Evolutionary conservation across 371 early-diverging fungal genomes (phyloP).

Genomic region (Mortierella polycephala): DNA sequence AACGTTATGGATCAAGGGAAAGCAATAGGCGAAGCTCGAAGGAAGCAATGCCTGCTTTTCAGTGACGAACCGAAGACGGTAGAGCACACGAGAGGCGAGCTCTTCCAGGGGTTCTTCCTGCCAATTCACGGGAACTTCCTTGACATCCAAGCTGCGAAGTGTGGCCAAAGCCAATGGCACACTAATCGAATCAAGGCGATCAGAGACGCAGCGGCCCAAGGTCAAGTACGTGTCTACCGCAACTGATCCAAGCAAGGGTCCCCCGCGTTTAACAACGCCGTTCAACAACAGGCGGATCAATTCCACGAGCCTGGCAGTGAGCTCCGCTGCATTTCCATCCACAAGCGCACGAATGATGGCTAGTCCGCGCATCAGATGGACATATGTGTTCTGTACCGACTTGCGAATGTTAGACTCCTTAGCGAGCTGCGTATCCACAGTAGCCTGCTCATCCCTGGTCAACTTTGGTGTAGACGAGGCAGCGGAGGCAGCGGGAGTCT

Average conservation of each 20-base stretch:
- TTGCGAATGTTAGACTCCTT: conserved; percentile 82
- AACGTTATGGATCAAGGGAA: conserved; percentile 81
- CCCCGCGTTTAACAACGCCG: conserved; percentile 63
- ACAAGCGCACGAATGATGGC: conserved; percentile 73
- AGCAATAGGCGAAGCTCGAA: conserved; percentile 83
- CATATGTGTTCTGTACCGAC: conserved; percentile 66
- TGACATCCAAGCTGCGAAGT: conserved; percentile 72
- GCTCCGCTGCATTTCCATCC: conserved; percentile 64
- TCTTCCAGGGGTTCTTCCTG: conserved; percentile 69
- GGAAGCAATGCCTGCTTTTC: conserved; percentile 73
- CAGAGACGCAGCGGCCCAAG: conserved; percentile 63
- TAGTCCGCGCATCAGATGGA: conserved; percentile 69
- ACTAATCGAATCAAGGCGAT: conserved; percentile 61
- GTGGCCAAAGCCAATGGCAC: conserved; percentile 73
- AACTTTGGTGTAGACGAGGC: conserved; percentile 62
- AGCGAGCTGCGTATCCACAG: conserved; percentile 77
- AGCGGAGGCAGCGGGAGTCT: conserved; percentile 59
- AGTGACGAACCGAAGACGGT: conserved; percentile 77
- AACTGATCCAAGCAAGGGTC: conserved; percentile 66
- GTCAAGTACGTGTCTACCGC: conserved; percentile 68
- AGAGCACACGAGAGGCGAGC: conserved; percentile 77
- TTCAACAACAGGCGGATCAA: conserved; percentile 61
- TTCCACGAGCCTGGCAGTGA: conserved; percentile 59
- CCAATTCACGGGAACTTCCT: conserved; percentile 77
- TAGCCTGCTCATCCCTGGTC: conserved; percentile 85